Base-by-base conservation (phyloP, 768 basidiomycete genomes). In the Leucocoprinus leucothites region DNA sequence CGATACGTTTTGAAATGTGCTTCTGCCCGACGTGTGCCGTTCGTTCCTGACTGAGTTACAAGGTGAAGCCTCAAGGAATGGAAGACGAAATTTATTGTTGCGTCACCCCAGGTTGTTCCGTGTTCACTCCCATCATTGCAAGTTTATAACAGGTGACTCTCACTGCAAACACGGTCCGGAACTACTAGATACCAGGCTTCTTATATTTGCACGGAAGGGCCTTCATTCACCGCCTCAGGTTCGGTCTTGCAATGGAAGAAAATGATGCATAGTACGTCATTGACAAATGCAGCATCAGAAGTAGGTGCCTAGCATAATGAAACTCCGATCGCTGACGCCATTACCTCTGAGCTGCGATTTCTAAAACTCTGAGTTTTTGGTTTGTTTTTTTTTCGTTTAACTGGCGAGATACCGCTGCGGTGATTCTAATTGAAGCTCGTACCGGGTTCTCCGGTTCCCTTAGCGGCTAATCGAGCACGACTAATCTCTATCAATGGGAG, bases 121-220 rank as follows among this genome's bases (percentile, higher is more conserved):
- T n/a, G n/a, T n/a, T n/a, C n/a, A n/a, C n/a, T n/a, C n/a, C n/a
- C n/a, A n/a, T n/a, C 31, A 31, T 31, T 31, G 5, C 6, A 31
- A 31, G 31, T 5, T 31, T 5, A 11, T 31, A 31, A 11, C 31
- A 31, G 43, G 25, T 45, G 3, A 11, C 43, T 16, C 38, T 44
- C 38, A 24, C n/a, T 38, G 18, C 14, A 26, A 16, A 22, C 21
- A 41, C 36, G 45, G 46, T 41, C 38, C 53, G 53, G 25, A 47
- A 28, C 24, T 54, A 40, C 19, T 22, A 53, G 40, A 22, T n/a
- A 38, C 9, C 36, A 14, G 40, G 22, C 52, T 46, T 53, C 51
- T 22, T 14, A 52, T 31, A 31, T 31, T 31, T 31, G 9, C 16
- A 26, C 44, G 21, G 34, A 41, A 53, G 44, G 51, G 42, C 34